Conservation (phyloP, 208 protist species). For the Acanthamoeba royreba region DNA sequence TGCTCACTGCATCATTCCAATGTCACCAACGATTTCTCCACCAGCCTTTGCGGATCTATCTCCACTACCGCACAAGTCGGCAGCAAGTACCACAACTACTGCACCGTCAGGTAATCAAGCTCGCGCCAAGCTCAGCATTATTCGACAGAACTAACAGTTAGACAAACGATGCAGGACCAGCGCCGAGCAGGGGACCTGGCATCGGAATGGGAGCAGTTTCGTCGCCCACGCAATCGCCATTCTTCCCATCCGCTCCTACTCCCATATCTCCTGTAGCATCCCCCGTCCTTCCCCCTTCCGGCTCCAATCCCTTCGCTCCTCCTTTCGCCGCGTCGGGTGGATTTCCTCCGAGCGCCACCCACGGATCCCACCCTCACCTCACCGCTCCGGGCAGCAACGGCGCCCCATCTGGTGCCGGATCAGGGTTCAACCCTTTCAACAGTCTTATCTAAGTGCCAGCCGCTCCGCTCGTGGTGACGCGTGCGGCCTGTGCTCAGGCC, state of each 20-base stretch:
- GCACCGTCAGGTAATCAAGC: no score
- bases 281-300: not conserved
- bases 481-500: no score
- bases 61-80: no score
- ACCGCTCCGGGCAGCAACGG: not conserved
- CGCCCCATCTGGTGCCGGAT: no score
- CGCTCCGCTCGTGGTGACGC: not conserved
- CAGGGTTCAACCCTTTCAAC: not conserved
- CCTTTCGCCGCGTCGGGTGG: not conserved
- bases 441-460: not conserved
- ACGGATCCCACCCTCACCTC: no score
- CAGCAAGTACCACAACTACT: no score
- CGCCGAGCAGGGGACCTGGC: not conserved
- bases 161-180: not conserved
- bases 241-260: not conserved
- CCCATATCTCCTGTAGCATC: not conserved
- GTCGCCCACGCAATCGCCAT: not conserved
- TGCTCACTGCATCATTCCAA: no score
- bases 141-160: not conserved
- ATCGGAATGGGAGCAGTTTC: not conserved
- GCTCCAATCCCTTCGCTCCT: not conserved
- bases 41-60: no score
- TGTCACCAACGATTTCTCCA: no score
- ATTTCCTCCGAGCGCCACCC: no score
- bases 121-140: no score